Percentiles rank a stretch among this genome's conserved stretches.
Conservation (phyloP, 2,329 filamentous ascomycete genomes). For the Stagonosporopsis chrysanthemi region DNA sequence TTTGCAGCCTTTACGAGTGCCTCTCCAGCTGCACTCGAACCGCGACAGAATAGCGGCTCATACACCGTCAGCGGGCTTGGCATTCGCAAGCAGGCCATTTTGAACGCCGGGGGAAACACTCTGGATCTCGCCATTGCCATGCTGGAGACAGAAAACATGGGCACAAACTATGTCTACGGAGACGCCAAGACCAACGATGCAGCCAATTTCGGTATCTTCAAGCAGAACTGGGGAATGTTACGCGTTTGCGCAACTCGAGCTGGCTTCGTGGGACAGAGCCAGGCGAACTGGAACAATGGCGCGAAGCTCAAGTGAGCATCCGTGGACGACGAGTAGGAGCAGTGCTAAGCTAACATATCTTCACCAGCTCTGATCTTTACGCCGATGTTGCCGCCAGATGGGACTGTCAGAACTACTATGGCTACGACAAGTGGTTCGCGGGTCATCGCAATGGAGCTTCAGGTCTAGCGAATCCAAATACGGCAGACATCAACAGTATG, state of each 20-base stretch:
- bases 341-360: neutral
- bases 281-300: neutral
- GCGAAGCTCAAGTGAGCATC: neutral
- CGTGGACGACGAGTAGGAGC: neutral
- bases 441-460: slow-evolving; percentile 2
- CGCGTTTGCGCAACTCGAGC: neutral
- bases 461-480: neutral
- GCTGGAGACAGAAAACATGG: neutral
- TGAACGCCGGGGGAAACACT: neutral
- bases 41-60: neutral
- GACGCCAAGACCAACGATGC: slow-evolving; percentile 4
- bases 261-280: neutral
- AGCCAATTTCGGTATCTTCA: slow-evolving; percentile 8
- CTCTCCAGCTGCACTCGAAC: neutral
- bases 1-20: neutral
- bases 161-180: neutral
- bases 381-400: neutral
- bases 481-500: slow-evolving; percentile 3
- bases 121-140: neutral
- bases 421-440: slow-evolving; percentile 7
- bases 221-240: slow-evolving; percentile 1
- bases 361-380: neutral
- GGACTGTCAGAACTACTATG: slow-evolving; percentile 4
- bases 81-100: neutral
- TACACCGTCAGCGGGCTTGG: slow-evolving; percentile 1